phyloP scores from a whole-genome alignment of 768 basidiomycete genomes.

The Daedaleopsis sinensis region DNA sequence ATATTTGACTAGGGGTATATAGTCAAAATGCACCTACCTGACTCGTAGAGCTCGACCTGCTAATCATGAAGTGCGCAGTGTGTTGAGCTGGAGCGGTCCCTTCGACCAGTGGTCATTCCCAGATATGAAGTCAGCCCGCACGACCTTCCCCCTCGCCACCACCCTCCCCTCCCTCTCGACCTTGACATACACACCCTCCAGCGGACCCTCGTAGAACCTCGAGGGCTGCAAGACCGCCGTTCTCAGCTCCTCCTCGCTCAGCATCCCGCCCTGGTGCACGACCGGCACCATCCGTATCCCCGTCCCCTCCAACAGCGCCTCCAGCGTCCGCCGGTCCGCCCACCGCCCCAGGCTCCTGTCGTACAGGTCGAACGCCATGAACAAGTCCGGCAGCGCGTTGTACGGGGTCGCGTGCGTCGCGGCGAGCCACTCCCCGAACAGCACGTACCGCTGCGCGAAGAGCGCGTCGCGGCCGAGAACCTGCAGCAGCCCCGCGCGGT shows the following conservation, averaged over 20 bases:
- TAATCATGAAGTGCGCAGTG: background rate
- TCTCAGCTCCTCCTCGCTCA: conserved; percentile 41
- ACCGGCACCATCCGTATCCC: conserved; percentile 47
- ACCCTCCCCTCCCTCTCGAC: conserved; percentile 46
- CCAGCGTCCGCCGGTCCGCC: conserved; percentile 40
- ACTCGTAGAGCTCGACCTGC: too few species aligned
- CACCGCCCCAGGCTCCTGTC: conserved; percentile 51
- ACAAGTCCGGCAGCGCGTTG: conserved; percentile 53
- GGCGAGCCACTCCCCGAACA: conserved; percentile 67
- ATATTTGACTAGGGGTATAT: too few species aligned
- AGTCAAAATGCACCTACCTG: too few species aligned
- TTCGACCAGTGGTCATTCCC: conserved; percentile 66
- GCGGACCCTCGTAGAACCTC: conserved; percentile 47
- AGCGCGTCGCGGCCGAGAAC: conserved; percentile 47
- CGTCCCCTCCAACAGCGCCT: conserved; percentile 39
- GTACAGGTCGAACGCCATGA: conserved; percentile 63
- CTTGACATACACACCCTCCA: conserved; percentile 64
- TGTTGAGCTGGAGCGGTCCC: conserved; percentile 43
- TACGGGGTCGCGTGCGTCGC: conserved; percentile 66
- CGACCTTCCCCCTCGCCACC: conserved; percentile 54
- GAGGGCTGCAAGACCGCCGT: conserved; percentile 50
- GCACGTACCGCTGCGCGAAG: conserved; percentile 59
- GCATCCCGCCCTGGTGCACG: conserved; percentile 46
- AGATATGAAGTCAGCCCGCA: conserved; percentile 61
- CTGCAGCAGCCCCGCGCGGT: conserved; percentile 44